Conservation (phyloP, 2,329 filamentous ascomycete species). For the Epichloe elymi region DNA sequence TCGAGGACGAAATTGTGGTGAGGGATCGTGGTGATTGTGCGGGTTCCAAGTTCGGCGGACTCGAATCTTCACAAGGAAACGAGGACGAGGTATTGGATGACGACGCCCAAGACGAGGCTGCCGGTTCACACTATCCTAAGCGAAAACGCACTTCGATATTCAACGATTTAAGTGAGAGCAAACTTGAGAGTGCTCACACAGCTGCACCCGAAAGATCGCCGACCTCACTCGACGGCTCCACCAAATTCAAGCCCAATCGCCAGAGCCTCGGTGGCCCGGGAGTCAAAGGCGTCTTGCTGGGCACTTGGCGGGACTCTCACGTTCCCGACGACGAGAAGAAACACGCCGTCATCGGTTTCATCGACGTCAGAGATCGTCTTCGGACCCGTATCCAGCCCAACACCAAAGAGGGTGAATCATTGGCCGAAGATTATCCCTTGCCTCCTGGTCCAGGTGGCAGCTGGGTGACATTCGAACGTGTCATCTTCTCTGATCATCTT, state of each 20-base stretch:
- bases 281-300: constrained; percentile 37
- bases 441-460: constrained; percentile 47
- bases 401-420: constrained; percentile 33
- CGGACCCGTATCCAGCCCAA: constrained; percentile 43
- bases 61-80: constrained; percentile 15
- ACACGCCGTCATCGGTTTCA: constrained; percentile 49
- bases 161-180: constrained; percentile 35
- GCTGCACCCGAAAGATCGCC: constrained; percentile 18
- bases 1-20: constrained; percentile 42
- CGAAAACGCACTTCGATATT: constrained; percentile 41
- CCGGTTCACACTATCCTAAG: constrained; percentile 34
- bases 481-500: constrained; percentile 45
- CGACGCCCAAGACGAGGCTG: constrained; percentile 25
- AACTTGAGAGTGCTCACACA: constrained; percentile 24
- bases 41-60: constrained; percentile 15
- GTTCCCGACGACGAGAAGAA: constrained; percentile 35
- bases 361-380: constrained; percentile 46
- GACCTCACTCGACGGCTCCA: constrained; percentile 4
- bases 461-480: constrained; percentile 50
- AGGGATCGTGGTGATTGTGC: constrained; percentile 27
- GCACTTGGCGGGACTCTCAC: constrained; percentile 47
- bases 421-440: constrained; percentile 33
- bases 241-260: constrained; percentile 17
- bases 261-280: constrained; percentile 14
- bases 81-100: constrained; percentile 34